phyloP scores from a whole-genome alignment of 306 rosid genomes.

The Adenanthera pavonina region DNA sequence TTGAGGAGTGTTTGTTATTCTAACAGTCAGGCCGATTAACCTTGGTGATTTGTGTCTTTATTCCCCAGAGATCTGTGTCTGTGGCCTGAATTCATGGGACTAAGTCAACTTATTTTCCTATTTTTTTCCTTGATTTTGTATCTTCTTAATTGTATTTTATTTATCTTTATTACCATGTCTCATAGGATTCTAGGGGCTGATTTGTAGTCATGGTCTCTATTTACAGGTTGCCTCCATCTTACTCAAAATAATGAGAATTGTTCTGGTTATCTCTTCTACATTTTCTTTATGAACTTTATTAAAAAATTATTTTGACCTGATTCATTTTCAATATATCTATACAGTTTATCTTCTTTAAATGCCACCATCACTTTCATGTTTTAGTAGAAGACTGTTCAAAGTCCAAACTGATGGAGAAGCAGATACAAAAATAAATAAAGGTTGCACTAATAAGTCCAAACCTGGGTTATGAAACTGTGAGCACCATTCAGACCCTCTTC shows the following conservation, averaged over 20 bases:
- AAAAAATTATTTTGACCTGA: too few relatives aligned
- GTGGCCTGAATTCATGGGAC: not conserved
- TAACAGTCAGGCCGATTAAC: not conserved
- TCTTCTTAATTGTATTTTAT: too few relatives aligned
- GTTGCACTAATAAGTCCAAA: constrained; percentile 42
- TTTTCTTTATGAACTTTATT: too few relatives aligned
- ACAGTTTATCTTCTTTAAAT: constrained; percentile 27
- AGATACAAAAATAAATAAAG: constrained; percentile 23
- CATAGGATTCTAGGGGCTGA: too few relatives aligned
- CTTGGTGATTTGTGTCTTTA: not conserved
- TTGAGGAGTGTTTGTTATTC: not conserved
- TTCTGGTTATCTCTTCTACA: too few relatives aligned
- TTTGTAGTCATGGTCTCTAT: too few relatives aligned
- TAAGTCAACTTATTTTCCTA: not conserved
- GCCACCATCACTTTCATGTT: constrained; percentile 27
- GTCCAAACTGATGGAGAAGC: constrained; percentile 10
- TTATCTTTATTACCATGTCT: too few relatives aligned
- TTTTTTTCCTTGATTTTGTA: not conserved
- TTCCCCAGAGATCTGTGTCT: too few relatives aligned
- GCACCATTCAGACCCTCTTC: constrained; percentile 99
- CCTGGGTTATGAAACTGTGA: constrained; percentile 98
- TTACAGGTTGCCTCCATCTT: too few relatives aligned
- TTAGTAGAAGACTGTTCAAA: not conserved
- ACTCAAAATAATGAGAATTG: too few relatives aligned
- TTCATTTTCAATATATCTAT: not conserved